Evolutionary conservation across 257 asterid species (phyloP).

Genomic region (Datura wrightii): DNA sequence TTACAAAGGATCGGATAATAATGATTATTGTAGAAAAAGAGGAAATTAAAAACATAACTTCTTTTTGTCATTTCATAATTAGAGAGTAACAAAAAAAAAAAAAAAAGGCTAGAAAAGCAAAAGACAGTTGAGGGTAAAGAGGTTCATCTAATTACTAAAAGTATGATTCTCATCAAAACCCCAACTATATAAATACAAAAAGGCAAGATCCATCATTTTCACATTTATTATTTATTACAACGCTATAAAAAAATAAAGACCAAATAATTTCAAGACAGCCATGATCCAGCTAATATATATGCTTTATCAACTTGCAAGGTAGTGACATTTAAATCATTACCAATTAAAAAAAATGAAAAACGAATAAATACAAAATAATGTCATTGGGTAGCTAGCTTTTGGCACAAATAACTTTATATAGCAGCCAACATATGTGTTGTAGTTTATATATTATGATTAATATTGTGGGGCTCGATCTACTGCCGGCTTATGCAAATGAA

Average conservation of each 20-base stretch:
- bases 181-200: background rate
- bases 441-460: background rate
- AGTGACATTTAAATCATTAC: slow-evolving; percentile 5
- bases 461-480: slow-evolving; percentile 5
- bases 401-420: background rate
- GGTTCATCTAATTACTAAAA: background rate
- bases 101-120: background rate
- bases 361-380: background rate
- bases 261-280: slow-evolving; percentile 23
- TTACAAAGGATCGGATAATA: background rate
- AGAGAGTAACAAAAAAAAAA: slow-evolving; percentile 29
- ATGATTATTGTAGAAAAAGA: slow-evolving; percentile 8
- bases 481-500: background rate
- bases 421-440: background rate
- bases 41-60: background rate
- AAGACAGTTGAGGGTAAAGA: background rate
- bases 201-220: slow-evolving; percentile 29
- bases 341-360: background rate
- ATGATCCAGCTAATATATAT: slow-evolving; percentile 33
- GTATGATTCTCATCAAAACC: background rate
- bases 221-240: background rate
- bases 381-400: slow-evolving; percentile 12
- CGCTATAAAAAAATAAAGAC: background rate
- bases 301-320: slow-evolving; percentile 20
- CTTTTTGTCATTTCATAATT: background rate